phyloP scores from a whole-genome alignment of 1,139 yeast species.

The Zygosaccharomyces pseudobailii region DNA sequence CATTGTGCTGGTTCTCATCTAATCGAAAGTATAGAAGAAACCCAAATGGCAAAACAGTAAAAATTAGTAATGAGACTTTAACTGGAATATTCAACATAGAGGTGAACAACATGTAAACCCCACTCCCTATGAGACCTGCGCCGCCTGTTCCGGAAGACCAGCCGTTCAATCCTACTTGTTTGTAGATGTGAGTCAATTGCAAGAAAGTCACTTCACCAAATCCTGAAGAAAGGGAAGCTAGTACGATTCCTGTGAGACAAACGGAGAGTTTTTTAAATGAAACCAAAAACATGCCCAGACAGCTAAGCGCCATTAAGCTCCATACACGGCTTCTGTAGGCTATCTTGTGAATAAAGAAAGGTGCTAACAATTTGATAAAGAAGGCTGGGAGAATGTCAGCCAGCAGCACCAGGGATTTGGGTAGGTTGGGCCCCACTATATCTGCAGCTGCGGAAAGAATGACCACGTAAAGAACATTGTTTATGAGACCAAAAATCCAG shows the following conservation, averaged over 20 bases:
- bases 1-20: slow-evolving; percentile 9
- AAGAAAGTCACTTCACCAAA: slow-evolving; percentile 86
- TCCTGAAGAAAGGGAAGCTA: slow-evolving; percentile 85
- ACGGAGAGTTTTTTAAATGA: slow-evolving; percentile 40
- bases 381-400: slow-evolving; percentile 89
- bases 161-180: slow-evolving; percentile 62
- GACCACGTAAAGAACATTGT: slow-evolving; percentile 86
- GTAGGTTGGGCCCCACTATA: slow-evolving; percentile 74
- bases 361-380: slow-evolving; percentile 63
- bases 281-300: slow-evolving; percentile 71
- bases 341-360: slow-evolving; percentile 67
- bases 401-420: slow-evolving; percentile 78
- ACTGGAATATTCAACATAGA: slow-evolving; percentile 49
- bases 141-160: slow-evolving; percentile 96
- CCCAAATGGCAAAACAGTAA: slow-evolving; percentile 45
- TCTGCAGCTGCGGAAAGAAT: slow-evolving; percentile 90
- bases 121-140: slow-evolving; percentile 84
- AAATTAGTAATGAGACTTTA: slow-evolving; percentile 42
- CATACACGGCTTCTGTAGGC: slow-evolving; percentile 56
- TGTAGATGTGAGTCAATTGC: slow-evolving; percentile 72
- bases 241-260: slow-evolving; percentile 62
- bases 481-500: slow-evolving; percentile 80
- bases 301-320: slow-evolving; percentile 53
- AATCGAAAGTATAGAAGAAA: slow-evolving; percentile 41
- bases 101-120: slow-evolving; percentile 49